Conservation (phyloP, 331 rosid genomes). For the Quercus tomentella region DNA sequence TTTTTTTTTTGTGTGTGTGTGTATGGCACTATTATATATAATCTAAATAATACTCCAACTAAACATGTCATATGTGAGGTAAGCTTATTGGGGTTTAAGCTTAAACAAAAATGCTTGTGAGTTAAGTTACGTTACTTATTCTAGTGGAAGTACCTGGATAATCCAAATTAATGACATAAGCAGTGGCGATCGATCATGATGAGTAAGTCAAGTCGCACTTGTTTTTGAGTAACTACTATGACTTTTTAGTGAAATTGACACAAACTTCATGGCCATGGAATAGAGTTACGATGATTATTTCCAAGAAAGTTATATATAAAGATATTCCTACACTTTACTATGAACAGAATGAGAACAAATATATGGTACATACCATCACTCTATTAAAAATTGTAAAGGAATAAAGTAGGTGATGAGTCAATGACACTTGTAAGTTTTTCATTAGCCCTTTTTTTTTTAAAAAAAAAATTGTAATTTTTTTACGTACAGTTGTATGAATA, state of each 20-base stretch:
- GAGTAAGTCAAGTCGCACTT: background rate
- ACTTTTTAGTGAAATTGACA: background rate
- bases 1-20: too few relatives aligned
- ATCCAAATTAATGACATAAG: background rate
- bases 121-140: background rate
- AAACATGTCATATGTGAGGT: background rate
- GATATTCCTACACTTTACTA: background rate
- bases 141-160: background rate
- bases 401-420: too few relatives aligned
- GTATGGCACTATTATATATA: too few relatives aligned
- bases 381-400: too few relatives aligned
- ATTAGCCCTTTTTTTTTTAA: too few relatives aligned
- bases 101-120: background rate
- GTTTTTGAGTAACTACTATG: background rate
- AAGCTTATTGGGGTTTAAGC: background rate
- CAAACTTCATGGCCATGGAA: background rate
- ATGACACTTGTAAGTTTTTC: too few relatives aligned
- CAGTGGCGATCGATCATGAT: slow-evolving; percentile 1
- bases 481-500: too few relatives aligned
- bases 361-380: background rate
- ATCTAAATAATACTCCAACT: too few relatives aligned
- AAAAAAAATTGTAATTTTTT: too few relatives aligned
- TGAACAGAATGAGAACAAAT: background rate
- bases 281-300: background rate
- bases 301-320: background rate